Evolutionary conservation across 805 yeast species (phyloP).

Genomic region (Yarrowia deformans): DNA sequence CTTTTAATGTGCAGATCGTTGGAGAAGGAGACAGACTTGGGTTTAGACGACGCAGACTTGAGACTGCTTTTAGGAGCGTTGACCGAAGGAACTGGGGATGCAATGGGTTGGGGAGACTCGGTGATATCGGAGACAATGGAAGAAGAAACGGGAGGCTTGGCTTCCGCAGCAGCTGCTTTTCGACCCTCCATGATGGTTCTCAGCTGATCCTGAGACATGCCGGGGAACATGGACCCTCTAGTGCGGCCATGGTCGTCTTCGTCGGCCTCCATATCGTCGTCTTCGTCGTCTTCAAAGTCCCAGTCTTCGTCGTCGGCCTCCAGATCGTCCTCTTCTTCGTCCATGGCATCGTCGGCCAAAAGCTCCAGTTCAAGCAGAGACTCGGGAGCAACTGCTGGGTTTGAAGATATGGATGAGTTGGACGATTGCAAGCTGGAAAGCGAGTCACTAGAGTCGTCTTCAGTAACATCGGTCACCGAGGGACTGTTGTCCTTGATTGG

Average conservation of each 20-base stretch:
- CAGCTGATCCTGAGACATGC: slow-evolving; percentile 6
- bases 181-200: slow-evolving; percentile 22
- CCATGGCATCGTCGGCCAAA: slow-evolving; percentile 24
- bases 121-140: slow-evolving; percentile 1
- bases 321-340: slow-evolving; percentile 34
- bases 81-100: neutral
- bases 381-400: slow-evolving; percentile 24
- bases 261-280: slow-evolving; percentile 27
- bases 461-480: neutral
- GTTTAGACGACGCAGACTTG: slow-evolving; percentile 5
- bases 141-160: neutral
- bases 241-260: slow-evolving; percentile 39
- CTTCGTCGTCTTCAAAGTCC: slow-evolving; percentile 34
- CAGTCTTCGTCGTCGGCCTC: slow-evolving; percentile 22
- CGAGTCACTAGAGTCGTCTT: slow-evolving; percentile 18
- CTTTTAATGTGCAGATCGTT: slow-evolving; percentile 25
- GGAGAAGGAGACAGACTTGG: slow-evolving; percentile 32
- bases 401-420: slow-evolving; percentile 21
- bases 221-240: slow-evolving; percentile 36
- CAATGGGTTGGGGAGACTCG: neutral
- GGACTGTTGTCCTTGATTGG: neutral
- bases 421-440: slow-evolving; percentile 21
- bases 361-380: slow-evolving; percentile 23
- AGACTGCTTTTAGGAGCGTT: slow-evolving; percentile 11
- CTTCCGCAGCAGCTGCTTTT: neutral